Evolutionary conservation across 108 stramenopile species (phyloP).

Genomic region (Schizochytrium sp.): DNA sequence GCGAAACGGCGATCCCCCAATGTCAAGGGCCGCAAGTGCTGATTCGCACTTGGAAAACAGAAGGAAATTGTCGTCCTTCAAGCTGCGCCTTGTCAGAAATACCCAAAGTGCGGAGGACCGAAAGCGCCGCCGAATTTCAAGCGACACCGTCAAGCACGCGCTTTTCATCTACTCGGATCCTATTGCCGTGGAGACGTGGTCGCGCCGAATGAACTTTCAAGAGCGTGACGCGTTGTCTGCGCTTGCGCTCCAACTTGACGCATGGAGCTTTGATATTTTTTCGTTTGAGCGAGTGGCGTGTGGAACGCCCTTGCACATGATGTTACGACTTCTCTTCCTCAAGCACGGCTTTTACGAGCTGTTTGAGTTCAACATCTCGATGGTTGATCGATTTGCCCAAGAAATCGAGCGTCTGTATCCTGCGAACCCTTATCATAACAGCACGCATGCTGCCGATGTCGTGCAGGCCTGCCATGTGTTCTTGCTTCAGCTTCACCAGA

Average conservation of each 20-base stretch:
- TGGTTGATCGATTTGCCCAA: neutral
- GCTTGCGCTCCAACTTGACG: neutral
- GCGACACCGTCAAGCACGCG: neutral
- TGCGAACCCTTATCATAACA: constrained; percentile 39
- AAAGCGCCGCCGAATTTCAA: neutral
- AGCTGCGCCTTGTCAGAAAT: too few relatives aligned
- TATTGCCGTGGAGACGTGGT: neutral
- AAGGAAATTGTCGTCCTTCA: too few relatives aligned
- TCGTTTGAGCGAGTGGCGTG: neutral
- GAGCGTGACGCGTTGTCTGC: neutral
- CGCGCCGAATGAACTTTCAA: neutral
- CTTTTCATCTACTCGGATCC: neutral
- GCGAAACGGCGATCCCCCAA: too few relatives aligned
- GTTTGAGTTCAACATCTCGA: neutral
- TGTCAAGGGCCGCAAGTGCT: too few relatives aligned
- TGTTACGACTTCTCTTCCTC: neutral
- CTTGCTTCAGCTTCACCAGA: neutral
- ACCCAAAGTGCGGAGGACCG: too few relatives aligned
- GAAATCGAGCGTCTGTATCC: neutral
- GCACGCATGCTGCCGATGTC: constrained; percentile 47
- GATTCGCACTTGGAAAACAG: too few relatives aligned
- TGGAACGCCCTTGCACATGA: neutral
- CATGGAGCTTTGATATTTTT: constrained; percentile 26
- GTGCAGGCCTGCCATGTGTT: constrained; percentile 37
- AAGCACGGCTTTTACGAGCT: neutral